These are phyloP conservation scores for Sporothrix protearum DNA, from an alignment of 2,329 filamentous ascomycete genomes.

Conservation along the genomic window DNA sequence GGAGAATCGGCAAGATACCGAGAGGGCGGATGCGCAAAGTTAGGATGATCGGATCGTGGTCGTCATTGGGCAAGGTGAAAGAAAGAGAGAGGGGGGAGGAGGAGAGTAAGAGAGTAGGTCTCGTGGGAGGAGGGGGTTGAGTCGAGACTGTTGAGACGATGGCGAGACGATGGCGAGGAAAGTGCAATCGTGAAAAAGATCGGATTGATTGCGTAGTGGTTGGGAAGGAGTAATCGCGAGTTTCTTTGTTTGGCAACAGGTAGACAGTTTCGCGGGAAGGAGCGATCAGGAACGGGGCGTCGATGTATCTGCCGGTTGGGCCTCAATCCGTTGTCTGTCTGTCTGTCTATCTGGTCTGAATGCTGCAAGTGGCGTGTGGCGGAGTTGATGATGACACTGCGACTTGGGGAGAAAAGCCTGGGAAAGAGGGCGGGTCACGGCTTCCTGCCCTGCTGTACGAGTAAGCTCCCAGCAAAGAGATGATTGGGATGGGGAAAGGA, in stretches of 20 bases:
- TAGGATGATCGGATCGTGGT: not conserved
- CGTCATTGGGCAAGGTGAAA: slow-evolving; percentile 12
- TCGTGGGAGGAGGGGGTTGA: not conserved
- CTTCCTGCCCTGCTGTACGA: not conserved
- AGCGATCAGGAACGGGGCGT: slow-evolving; percentile 9
- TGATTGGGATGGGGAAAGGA: not conserved
- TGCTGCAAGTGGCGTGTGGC: slow-evolving; percentile 19
- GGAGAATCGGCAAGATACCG: not conserved
- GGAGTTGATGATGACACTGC: slow-evolving; percentile 16
- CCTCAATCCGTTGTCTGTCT: not conserved
- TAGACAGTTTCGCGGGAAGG: not conserved
- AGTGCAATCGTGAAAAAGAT: not conserved
- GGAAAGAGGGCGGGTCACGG: slow-evolving; percentile 4
- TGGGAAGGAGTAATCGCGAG: not conserved
- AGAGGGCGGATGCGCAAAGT: not conserved
- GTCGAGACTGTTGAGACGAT: not conserved
- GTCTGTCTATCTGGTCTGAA: too few species aligned
- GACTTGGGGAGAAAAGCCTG: not conserved
- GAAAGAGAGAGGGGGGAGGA: not conserved
- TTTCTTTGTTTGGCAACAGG: not conserved
- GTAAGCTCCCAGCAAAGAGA: not conserved
- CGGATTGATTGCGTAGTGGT: not conserved
- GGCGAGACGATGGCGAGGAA: not conserved
- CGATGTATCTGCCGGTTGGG: not conserved
- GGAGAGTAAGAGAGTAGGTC: too few species aligned